Conservation (phyloP, 1,139 yeast genomes). For the Scheffersomyces parashehatae region DNA sequence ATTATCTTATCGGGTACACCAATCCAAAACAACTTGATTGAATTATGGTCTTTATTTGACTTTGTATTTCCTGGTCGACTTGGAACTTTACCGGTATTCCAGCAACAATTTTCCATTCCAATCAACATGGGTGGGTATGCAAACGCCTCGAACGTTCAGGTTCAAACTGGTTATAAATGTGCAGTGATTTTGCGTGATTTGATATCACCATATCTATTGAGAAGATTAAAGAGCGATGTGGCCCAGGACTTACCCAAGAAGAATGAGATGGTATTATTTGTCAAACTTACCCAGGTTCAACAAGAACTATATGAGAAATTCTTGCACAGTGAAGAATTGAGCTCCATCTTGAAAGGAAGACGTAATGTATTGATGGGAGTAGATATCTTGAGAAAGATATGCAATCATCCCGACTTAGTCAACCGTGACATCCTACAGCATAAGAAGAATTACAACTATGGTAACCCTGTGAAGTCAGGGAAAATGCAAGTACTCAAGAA, state of each 20-base stretch:
- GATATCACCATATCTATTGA: slow-evolving; percentile 82
- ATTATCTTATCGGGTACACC: slow-evolving; percentile 94
- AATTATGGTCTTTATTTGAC: slow-evolving; percentile 93
- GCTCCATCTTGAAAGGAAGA: slow-evolving; percentile 71
- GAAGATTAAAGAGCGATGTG: slow-evolving; percentile 92
- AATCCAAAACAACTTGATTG: slow-evolving; percentile 87
- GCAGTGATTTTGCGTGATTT: slow-evolving; percentile 88
- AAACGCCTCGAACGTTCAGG: slow-evolving; percentile 93
- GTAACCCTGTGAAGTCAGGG: slow-evolving; percentile 75
- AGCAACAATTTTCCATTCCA: slow-evolving; percentile 87
- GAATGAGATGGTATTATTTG: slow-evolving; percentile 90
- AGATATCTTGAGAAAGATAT: slow-evolving; percentile 83
- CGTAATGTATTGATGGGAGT: slow-evolving; percentile 87
- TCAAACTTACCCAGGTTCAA: slow-evolving; percentile 78
- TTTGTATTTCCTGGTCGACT: slow-evolving; percentile 92
- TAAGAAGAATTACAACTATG: slow-evolving; percentile 52
- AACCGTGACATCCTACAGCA: slow-evolving; percentile 50
- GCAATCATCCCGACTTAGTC: slow-evolving; percentile 93
- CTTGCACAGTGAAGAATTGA: slow-evolving; percentile 72
- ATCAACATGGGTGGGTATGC: slow-evolving; percentile 98
- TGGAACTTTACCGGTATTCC: slow-evolving; percentile 94
- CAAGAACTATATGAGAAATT: slow-evolving; percentile 72
- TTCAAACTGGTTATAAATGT: slow-evolving; percentile 94
- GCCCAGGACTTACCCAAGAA: slow-evolving; percentile 94
- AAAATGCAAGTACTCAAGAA: slow-evolving; percentile 88